phyloP scores from a whole-genome alignment of 768 basidiomycete genomes.

The Xerocomus brunneocitrinus region DNA sequence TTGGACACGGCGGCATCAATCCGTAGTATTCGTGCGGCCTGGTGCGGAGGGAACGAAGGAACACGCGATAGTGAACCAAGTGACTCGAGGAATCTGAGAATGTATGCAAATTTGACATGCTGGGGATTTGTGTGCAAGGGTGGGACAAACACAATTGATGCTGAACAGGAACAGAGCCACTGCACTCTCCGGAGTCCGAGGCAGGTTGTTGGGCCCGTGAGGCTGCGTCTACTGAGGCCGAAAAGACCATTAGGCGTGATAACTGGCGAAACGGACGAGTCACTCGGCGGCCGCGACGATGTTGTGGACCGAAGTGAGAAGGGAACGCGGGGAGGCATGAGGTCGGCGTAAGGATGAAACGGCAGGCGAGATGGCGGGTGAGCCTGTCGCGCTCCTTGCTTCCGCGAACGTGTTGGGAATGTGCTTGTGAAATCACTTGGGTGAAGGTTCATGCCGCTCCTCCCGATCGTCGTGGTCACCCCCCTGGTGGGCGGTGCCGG shows the following conservation, averaged over 20 bases:
- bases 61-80: conserved; percentile 35
- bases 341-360: conserved; percentile 56
- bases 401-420: no score
- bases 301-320: conserved; percentile 73
- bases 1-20: conserved; percentile 66
- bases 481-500: conserved; percentile 46
- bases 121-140: conserved; percentile 64
- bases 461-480: conserved; percentile 17
- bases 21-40: conserved; percentile 54
- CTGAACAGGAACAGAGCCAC: conserved; percentile 43
- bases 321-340: conserved; percentile 63
- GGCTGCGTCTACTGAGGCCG: conserved; percentile 29
- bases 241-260: conserved; percentile 28
- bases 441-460: conserved; percentile 31
- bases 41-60: conserved; percentile 53
- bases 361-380: conserved; percentile 36
- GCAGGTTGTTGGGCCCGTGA: conserved; percentile 18
- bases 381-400: conserved; percentile 18
- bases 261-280: conserved; percentile 35
- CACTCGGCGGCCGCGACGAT: conserved; percentile 55
- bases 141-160: conserved; percentile 74
- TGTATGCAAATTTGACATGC: conserved; percentile 59
- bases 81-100: conserved; percentile 38
- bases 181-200: conserved; percentile 4
- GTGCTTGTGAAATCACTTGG: conserved; percentile 36